Base-by-base conservation (phyloP, 768 basidiomycete genomes). In the Pleurotus citrinopileatus region DNA sequence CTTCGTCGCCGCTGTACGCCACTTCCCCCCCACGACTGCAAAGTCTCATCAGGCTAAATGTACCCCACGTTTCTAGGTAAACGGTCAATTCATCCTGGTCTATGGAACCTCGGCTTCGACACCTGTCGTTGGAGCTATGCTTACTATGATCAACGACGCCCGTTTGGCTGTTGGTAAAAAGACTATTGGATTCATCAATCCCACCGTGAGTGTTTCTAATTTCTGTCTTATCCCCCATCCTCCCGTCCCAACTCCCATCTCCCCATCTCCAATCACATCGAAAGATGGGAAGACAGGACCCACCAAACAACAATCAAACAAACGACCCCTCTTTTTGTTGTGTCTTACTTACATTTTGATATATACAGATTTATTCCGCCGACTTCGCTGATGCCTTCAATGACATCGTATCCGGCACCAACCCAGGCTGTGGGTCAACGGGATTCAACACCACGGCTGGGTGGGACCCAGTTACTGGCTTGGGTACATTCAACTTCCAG, bases 141-240 rank as follows among this genome's bases (percentile, higher is more conserved):
- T 82, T 38, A 66, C 81, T 4, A 67, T 81, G 68, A 60, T 82
- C 34, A 82, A 82, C 56, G 81, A 82, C 55, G 77, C 75, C 0
- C 77, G 81, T 3, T 62, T 83, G 29, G 62, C 66, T 3, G 0
- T 9, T 0, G 68, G 70, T 4, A 81, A 80, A 62, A 62, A 57
- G 2, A 61, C 80, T 0, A 66, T 82, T 27, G 81, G 79, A 25
- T 79, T 79, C 60, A 75, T 79, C 44, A 79, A 79, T 48, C 77
- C 76, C 47, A 32, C 67, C 42, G 59, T 73, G 61, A 34, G 69
- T 63, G 5, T n/a, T n/a, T n/a, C n/a, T n/a, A n/a, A n/a, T n/a
- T n/a, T n/a, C n/a, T n/a, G n/a, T n/a, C n/a, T n/a, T n/a, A n/a
- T n/a, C n/a, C n/a, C n/a, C n/a, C n/a, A n/a, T n/a, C n/a, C n/a